Evolutionary conservation across 129 eudicot genomes (phyloP), one percentile per base, ranked within the genome.

Genomic region (Helichrysum umbraculigerum): DNA sequence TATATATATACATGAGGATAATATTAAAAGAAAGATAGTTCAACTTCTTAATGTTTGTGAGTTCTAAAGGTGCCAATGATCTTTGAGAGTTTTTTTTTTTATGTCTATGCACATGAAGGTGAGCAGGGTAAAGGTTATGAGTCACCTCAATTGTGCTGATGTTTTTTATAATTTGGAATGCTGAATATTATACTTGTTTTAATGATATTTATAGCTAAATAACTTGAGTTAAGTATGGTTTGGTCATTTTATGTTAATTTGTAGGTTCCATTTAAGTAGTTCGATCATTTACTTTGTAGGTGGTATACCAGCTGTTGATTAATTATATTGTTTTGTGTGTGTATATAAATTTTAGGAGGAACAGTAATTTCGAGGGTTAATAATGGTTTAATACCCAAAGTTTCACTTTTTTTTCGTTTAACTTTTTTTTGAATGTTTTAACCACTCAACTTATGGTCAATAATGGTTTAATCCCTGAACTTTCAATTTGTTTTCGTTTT

Each of bases 101-200:
- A n/a, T n/a, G 47, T 15, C 25, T 14, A 16, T 54, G 19, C 41
- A 12, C 28, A 73, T 59, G 68, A 73, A 60, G 69, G 70, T 74
- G 78, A 67, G 73, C 66, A 76, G 56, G 80, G 80, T 76, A 67
- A 52, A 76, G 80, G 57, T 67, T 76, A 76, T 76, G 81, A 56
- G 47, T 35, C 39, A 39, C 42, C 57, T 54, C 16, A 66, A 37
- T 21, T 39, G 41, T 22, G 69, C 59, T 60, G 28, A 54, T 67
- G 25, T 6, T 51, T 65, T 65, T 3, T 65, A 30, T 19, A 67
- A 62, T 19, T 7, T 30, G 70, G 16, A 72, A 56, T 21, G 77
- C 22, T 6, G 9, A 59, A 59, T 7, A 21, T 22, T 57, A 51
- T 20, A 6, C 8, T 19, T 9, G 52, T 50, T 33, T 11, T 35